Evolutionary conservation across 2,329 filamentous ascomycete species (phyloP).

Genomic region (Aspergillus alliaceus): DNA sequence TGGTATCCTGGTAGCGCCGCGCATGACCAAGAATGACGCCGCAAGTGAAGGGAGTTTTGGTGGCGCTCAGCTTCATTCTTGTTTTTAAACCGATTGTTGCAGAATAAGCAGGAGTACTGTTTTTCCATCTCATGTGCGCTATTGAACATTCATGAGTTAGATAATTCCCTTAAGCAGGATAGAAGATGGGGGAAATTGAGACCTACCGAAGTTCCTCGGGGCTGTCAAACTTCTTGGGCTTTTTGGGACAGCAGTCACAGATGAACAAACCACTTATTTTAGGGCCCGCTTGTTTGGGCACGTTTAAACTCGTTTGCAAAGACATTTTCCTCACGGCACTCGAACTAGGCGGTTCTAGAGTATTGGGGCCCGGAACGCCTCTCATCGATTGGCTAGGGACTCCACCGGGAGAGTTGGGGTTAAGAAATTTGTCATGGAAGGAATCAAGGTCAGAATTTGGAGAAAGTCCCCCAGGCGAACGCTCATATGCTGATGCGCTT

Average conservation of each 20-base stretch:
- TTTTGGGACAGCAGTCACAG: constrained; percentile 96
- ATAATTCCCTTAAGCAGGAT: not conserved
- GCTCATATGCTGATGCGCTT: constrained; percentile 62
- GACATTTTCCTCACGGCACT: constrained; percentile 50
- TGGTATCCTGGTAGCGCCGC: constrained; percentile 75
- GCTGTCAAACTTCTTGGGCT: constrained; percentile 91
- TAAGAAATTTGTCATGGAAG: constrained; percentile 52
- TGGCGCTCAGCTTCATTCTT: constrained; percentile 97
- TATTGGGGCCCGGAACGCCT: constrained; percentile 34
- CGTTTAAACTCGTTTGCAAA: constrained; percentile 33
- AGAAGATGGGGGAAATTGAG: not conserved
- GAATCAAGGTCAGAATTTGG: constrained; percentile 57
- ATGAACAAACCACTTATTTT: constrained; percentile 64
- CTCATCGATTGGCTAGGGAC: constrained; percentile 39
- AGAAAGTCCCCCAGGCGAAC: constrained; percentile 61
- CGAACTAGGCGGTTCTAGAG: constrained; percentile 41
- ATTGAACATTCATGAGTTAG: constrained; percentile 1
- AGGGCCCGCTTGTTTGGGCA: constrained; percentile 34
- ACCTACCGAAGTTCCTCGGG: constrained; percentile 79
- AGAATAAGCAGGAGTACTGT: constrained; percentile 91
- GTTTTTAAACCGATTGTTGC: constrained; percentile 95
- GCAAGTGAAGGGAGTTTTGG: constrained; percentile 89
- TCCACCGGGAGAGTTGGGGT: constrained; percentile 49
- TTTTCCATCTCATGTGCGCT: constrained; percentile 92
- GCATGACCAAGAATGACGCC: constrained; percentile 95